Conservation (phyloP, 1,284 basidiomycete genomes). For the Tranzscheliella williamsii region DNA sequence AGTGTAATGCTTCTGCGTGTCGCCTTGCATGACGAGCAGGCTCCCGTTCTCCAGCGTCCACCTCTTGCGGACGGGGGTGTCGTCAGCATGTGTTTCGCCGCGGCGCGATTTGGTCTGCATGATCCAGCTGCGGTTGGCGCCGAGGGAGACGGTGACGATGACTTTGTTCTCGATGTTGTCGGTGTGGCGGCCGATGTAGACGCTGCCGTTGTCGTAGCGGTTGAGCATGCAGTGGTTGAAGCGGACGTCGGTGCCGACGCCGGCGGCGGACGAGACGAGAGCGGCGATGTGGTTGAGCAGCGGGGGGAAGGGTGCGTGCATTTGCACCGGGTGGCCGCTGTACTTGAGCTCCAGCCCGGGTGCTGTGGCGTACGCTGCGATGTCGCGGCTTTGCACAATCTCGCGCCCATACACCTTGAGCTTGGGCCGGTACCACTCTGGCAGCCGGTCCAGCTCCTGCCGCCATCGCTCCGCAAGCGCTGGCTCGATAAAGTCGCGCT, state of each 20-base stretch:
- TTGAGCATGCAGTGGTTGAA: conserved; percentile 68
- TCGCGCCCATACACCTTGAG: conserved; percentile 66
- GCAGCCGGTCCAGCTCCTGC: conserved; percentile 59
- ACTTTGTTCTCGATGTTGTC: conserved; percentile 63
- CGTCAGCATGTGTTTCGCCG: not conserved
- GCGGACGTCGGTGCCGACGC: conserved; percentile 61
- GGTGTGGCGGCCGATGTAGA: conserved; percentile 63
- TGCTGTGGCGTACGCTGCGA: conserved; percentile 59
- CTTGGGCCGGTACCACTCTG: conserved; percentile 63
- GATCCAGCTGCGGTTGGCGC: conserved; percentile 65
- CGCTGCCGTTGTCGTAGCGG: conserved; percentile 64
- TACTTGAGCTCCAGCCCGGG: conserved; percentile 63
- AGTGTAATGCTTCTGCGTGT: conserved; percentile 66
- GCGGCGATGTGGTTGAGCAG: conserved; percentile 62
- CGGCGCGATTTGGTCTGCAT: conserved; percentile 55
- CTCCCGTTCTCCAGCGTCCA: conserved; percentile 64
- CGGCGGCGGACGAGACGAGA: conserved; percentile 56
- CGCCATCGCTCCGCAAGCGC: conserved; percentile 62
- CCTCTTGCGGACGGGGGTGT: conserved; percentile 30
- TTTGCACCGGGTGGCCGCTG: conserved; percentile 57
- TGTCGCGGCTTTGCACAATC: conserved; percentile 64
- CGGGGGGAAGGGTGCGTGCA: conserved; percentile 64
- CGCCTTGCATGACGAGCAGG: conserved; percentile 66
- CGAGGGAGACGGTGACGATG: conserved; percentile 65
- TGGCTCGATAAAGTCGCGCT: conserved; percentile 61